phyloP scores from a whole-genome alignment of 139 green algal genomes.

The Asterochloris sp. region DNA sequence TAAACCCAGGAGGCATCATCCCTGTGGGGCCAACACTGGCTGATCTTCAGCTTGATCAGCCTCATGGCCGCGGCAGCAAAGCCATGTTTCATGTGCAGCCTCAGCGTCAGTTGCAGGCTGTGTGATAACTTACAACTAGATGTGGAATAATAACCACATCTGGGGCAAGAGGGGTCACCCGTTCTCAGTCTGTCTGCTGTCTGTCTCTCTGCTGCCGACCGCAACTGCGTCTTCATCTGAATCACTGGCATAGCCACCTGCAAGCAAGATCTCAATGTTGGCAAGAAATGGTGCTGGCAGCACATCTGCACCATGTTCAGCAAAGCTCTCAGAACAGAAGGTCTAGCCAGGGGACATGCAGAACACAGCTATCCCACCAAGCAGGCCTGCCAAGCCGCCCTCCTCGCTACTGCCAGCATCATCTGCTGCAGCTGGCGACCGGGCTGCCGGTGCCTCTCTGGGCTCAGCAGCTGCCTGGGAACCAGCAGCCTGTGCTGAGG shows the following conservation, averaged over 20 bases:
- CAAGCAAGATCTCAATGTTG: neutral
- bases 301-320: neutral
- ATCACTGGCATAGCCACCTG: constrained; percentile 10
- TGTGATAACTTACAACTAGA: neutral
- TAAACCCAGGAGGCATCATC: constrained; percentile 91
- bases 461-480: neutral
- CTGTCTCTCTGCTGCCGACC: no score
- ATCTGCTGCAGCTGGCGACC: neutral
- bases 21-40: constrained; percentile 52
- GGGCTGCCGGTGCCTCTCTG: neutral
- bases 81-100: neutral
- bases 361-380: neutral
- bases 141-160: neutral
- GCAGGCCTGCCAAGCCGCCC: no score
- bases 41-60: constrained; percentile 36
- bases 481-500: neutral
- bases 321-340: neutral
- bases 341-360: neutral
- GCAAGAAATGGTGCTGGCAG: no score
- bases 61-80: neutral
- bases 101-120: neutral
- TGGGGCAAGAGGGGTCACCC: no score
- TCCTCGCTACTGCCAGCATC: no score
- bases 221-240: neutral
- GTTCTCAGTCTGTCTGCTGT: no score